Evolutionary conservation across 2,329 filamentous ascomycete species (phyloP), one percentile per base, ranked within the genome.

Genomic region (Pseudopyricularia cyperi): DNA sequence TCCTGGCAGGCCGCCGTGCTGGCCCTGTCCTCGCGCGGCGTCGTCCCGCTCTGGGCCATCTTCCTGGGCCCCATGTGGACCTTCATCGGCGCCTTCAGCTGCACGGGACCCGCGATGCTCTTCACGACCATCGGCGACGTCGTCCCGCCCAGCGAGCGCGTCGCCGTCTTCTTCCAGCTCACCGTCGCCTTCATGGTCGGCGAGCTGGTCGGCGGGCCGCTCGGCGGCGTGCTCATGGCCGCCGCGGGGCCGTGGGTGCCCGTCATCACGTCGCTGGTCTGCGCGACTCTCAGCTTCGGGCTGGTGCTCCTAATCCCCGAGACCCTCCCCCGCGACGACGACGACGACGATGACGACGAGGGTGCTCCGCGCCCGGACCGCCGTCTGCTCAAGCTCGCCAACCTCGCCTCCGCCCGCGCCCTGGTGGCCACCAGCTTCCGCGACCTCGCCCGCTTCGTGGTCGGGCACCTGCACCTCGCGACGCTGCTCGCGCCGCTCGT

Each of bases 111-210:
- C 2, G 70, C 71, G 50, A 73, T 75, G 69, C 52, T 71, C 7
- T 74, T 65, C 58, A 75, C 72, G 7, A 64, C 69, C 35, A 53
- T 73, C 12, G 65, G 68, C n/a, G 72, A 75, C 51, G 66, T 71
- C 1, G 60, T 68, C 0, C 68, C 69, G 1, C 59, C 67, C 0
- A 62, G 59, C 0, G 62, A 61, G 35, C 59, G 70, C 48, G 69
- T 72, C 5, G 62, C 63, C 8, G 60, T 66, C 32, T 74, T 71
- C 56, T 72, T 70, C 56, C 64, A 62, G n/a, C 50, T 73, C 3
- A 55, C 58, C 3, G 66, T 71, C 7, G 53, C 65, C 1, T 65
- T 63, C 11, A 61, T 73, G 2, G 54, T 64, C 32, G 63, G 71
- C n/a, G 63, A 65, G 32, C 62, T 72, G 5, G 48, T 69, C 7